Percentiles rank a stretch among this genome's conserved stretches.
These are phyloP conservation scores for Zoysia pacifica DNA, from an alignment of 176 grass and related monocot genomes.

Conservation along the genomic window DNA sequence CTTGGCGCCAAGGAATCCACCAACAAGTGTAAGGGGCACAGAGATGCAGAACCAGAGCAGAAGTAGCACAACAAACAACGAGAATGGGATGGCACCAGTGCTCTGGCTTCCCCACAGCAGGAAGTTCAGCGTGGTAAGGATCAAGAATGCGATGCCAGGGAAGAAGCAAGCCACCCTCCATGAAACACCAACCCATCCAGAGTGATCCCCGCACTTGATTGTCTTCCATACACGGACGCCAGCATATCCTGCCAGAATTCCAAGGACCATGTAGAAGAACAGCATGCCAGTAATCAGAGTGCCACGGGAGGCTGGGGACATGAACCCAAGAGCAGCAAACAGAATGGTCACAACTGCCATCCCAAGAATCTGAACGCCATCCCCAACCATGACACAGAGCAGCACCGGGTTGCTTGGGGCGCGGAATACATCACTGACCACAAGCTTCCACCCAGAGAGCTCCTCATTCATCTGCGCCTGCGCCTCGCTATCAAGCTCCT, in stretches of 20 bases:
- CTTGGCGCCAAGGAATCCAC: slow-evolving; percentile 77
- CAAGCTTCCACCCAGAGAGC: slow-evolving; percentile 84
- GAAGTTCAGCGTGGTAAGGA: slow-evolving; percentile 83
- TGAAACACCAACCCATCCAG: slow-evolving; percentile 60
- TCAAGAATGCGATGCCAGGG: slow-evolving; percentile 78
- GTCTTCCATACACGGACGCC: slow-evolving; percentile 75
- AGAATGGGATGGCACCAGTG: slow-evolving; percentile 74
- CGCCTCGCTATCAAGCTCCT: slow-evolving; percentile 77
- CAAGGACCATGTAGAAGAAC: slow-evolving; percentile 78
- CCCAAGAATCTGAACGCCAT: slow-evolving; percentile 79
- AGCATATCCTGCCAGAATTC: slow-evolving; percentile 63
- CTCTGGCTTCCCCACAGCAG: slow-evolving; percentile 83
- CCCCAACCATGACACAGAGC: slow-evolving; percentile 77
- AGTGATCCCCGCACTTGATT: slow-evolving; percentile 69
- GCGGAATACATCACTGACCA: slow-evolving; percentile 78
- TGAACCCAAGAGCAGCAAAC: slow-evolving; percentile 74
- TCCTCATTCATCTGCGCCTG: slow-evolving; percentile 84
- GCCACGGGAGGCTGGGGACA: slow-evolving; percentile 75
- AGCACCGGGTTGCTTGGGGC: slow-evolving; percentile 65
- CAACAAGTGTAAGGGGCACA: slow-evolving; percentile 65
- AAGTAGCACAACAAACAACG: slow-evolving; percentile 60
- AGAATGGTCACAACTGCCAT: slow-evolving; percentile 82
- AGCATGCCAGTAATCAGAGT: slow-evolving; percentile 76
- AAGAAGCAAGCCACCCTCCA: slow-evolving; percentile 82
- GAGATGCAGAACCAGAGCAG: slow-evolving; percentile 87